phyloP scores from a whole-genome alignment of 495 filamentous ascomycete species.

The Trichoderma orchidacearum region DNA sequence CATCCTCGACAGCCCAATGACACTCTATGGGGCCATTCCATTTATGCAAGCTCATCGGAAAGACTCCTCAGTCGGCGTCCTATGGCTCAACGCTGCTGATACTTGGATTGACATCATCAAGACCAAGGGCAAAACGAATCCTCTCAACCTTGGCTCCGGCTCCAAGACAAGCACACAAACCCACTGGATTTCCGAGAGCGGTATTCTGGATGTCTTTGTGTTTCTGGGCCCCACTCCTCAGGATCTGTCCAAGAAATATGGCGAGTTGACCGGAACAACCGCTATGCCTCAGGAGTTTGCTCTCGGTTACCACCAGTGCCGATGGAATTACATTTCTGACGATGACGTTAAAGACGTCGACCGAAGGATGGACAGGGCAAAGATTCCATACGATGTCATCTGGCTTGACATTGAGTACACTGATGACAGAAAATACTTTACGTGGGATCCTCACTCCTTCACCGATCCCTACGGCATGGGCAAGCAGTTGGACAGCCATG shows the following conservation, averaged over 20 bases:
- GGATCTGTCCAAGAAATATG: constrained; percentile 68
- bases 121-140: constrained; percentile 58
- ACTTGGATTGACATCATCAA: constrained; percentile 96
- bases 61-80: constrained; percentile 88
- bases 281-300: constrained; percentile 84
- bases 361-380: constrained; percentile 83
- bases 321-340: constrained; percentile 97
- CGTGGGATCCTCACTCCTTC: constrained; percentile 83
- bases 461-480: constrained; percentile 76
- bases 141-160: constrained; percentile 56
- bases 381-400: constrained; percentile 95
- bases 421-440: constrained; percentile 93
- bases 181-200: constrained; percentile 93
- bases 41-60: constrained; percentile 95
- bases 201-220: constrained; percentile 82
- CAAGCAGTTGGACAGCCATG: constrained; percentile 66
- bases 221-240: constrained; percentile 79
- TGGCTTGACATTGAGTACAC: constrained; percentile 98
- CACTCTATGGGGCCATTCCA: constrained; percentile 90
- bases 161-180: constrained; percentile 67
- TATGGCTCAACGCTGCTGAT: constrained; percentile 96
- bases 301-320: constrained; percentile 89
- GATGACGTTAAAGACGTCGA: constrained; percentile 95
- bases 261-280: constrained; percentile 87
- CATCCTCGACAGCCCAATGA: constrained; percentile 93